Evolutionary conservation across 805 yeast species (phyloP).

Genomic region (Groenewaldozyma salmanticensis): DNA sequence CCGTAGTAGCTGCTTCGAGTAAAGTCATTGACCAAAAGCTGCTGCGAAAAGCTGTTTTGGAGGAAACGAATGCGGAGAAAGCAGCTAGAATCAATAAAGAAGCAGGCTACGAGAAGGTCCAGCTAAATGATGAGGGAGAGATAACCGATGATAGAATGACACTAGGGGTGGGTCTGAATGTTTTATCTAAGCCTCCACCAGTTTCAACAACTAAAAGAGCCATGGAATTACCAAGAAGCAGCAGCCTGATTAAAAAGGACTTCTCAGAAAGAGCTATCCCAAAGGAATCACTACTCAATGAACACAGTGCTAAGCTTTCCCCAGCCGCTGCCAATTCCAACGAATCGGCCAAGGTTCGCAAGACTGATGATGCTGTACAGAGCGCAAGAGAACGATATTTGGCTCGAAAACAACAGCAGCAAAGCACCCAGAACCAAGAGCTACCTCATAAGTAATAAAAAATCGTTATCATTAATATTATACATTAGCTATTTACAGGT

Average conservation of each 20-base stretch:
- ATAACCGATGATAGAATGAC: conserved; percentile 22
- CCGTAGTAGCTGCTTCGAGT: conserved; percentile 7
- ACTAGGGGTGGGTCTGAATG: conserved; percentile 20
- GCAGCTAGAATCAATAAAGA: conserved; percentile 13
- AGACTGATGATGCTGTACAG: conserved; percentile 12
- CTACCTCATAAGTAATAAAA: conserved; percentile 4
- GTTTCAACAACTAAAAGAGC: too few species aligned
- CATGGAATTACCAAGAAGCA: not conserved
- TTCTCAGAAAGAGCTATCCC: not conserved
- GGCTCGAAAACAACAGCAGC: conserved; percentile 16
- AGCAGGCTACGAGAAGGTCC: conserved; percentile 17
- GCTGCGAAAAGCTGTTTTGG: not conserved
- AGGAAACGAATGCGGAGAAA: conserved; percentile 9
- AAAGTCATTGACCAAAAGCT: not conserved
- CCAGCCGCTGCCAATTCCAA: too few species aligned
- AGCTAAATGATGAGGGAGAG: conserved; percentile 21
- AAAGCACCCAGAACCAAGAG: conserved; percentile 1
- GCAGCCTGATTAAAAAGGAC: not conserved
- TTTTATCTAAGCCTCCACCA: conserved; percentile 5
- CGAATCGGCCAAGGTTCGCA: conserved; percentile 9
- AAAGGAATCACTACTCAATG: not conserved
- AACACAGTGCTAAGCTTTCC: not conserved
- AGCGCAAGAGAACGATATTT: conserved; percentile 22
- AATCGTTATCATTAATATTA: not conserved
- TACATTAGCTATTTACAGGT: not conserved